phyloP scores from a whole-genome alignment of 73 alveolate species.

The Paramecium pentaurelia region DNA sequence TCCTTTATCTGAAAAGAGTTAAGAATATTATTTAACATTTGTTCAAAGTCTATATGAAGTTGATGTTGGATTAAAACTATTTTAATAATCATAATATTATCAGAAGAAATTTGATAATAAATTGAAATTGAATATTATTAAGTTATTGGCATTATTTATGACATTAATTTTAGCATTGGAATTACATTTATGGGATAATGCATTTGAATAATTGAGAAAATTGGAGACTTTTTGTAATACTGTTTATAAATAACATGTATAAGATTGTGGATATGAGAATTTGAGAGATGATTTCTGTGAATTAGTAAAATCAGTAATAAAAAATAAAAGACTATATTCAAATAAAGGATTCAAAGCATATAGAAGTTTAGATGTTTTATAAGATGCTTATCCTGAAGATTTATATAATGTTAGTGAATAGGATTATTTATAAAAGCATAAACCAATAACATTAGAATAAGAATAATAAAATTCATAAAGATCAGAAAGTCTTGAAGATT shows the following conservation, averaged over 20 bases:
- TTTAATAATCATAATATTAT: conserved; percentile 25
- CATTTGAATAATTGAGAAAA: conserved; percentile 14
- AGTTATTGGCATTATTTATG: background rate
- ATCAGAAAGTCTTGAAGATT: background rate
- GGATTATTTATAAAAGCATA: background rate
- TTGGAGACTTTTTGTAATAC: conserved; percentile 28
- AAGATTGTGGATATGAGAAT: conserved; percentile 41
- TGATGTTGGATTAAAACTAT: conserved; percentile 29
- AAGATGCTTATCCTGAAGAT: conserved; percentile 38
- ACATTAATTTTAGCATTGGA: conserved; percentile 7
- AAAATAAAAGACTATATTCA: background rate
- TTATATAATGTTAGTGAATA: background rate
- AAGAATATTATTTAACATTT: conserved; percentile 32
- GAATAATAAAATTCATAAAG: background rate
- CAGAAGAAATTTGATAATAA: conserved; percentile 28
- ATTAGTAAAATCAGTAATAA: background rate
- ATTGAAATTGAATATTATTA: background rate
- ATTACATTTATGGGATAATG: conserved; percentile 33
- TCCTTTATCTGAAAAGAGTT: conserved; percentile 17
- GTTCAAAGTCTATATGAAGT: conserved; percentile 13
- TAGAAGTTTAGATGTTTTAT: background rate
- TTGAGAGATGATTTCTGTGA: conserved; percentile 47
- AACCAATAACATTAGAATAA: background rate
- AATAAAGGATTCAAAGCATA: background rate
- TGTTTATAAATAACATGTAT: background rate